Evolutionary conservation across 2,329 filamentous ascomycete genomes (phyloP).

Genomic region (Trichoderma endophyticum): DNA sequence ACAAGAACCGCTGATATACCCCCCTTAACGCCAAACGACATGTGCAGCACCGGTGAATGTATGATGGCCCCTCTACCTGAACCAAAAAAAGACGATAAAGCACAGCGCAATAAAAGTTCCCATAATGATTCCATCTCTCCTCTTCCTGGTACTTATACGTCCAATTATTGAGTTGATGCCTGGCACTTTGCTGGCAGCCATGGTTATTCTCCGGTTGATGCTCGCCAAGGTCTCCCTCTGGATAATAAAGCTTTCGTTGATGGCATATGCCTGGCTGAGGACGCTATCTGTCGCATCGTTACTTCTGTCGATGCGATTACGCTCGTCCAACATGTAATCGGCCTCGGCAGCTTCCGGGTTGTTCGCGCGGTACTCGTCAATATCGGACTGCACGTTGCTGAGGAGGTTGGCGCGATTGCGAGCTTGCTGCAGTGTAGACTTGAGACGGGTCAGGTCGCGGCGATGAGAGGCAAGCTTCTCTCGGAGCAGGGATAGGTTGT

Average conservation of each 20-base stretch:
- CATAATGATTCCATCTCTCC: conserved; percentile 91
- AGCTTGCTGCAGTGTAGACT: conserved; percentile 68
- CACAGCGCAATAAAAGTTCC: conserved; percentile 89
- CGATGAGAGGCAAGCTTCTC: conserved; percentile 87
- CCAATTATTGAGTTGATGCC: conserved; percentile 89
- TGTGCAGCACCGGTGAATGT: conserved; percentile 20
- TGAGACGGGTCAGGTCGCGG: conserved; percentile 74
- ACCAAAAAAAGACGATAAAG: conserved; percentile 80
- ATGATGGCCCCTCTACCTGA: conserved; percentile 51
- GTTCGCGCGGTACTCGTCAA: conserved; percentile 78
- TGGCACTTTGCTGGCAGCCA: conserved; percentile 85
- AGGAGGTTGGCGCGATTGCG: conserved; percentile 88
- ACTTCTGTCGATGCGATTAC: conserved; percentile 79
- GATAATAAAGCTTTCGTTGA: conserved; percentile 84
- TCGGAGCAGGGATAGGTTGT: conserved; percentile 86
- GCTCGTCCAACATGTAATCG: conserved; percentile 95
- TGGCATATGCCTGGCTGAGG: conserved; percentile 91
- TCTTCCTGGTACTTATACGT: conserved; percentile 90
- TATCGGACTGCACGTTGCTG: conserved; percentile 86
- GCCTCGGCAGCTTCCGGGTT: conserved; percentile 83
- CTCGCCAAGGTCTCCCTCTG: conserved; percentile 85
- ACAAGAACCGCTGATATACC: conserved; percentile 38
- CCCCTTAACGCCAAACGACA: conserved; percentile 31
- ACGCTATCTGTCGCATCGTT: conserved; percentile 88
- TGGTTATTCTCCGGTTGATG: conserved; percentile 86